phyloP scores from a whole-genome alignment of 169 alveolate species.

The Theileria parva region DNA sequence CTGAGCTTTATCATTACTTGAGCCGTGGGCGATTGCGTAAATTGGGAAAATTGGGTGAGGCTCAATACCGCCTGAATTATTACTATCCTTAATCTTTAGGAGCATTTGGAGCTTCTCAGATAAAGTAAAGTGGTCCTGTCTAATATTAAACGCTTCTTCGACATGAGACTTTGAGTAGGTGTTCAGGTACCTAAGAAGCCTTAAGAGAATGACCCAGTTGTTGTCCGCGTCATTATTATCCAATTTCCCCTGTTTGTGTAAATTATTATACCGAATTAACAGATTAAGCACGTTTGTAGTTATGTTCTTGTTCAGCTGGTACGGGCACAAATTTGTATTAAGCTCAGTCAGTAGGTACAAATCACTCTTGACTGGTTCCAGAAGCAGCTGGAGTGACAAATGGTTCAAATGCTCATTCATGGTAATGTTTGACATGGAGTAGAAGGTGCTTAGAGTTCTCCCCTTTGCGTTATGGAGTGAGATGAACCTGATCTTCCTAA shows the following conservation, averaged over 20 bases:
- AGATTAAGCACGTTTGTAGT: slow-evolving; percentile 10
- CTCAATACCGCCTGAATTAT: slow-evolving; percentile 53
- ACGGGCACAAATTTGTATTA: slow-evolving; percentile 30
- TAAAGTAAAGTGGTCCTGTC: slow-evolving; percentile 10
- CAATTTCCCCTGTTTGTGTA: slow-evolving; percentile 1
- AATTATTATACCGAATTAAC: background rate
- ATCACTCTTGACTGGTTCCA: slow-evolving; percentile 57
- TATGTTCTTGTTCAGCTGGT: slow-evolving; percentile 25
- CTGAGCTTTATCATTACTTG: slow-evolving; percentile 16
- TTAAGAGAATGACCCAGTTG: slow-evolving; percentile 12
- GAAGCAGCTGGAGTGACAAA: slow-evolving; percentile 13
- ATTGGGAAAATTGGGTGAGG: slow-evolving; percentile 54
- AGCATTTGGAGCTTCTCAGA: slow-evolving; percentile 24
- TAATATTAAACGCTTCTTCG: slow-evolving; percentile 26
- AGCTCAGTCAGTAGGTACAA: slow-evolving; percentile 45
- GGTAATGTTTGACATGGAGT: slow-evolving; percentile 51
- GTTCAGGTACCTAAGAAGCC: slow-evolving; percentile 30
- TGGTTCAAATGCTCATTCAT: slow-evolving; percentile 28
- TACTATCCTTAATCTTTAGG: slow-evolving; percentile 9
- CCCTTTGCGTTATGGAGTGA: slow-evolving; percentile 55
- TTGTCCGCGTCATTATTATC: background rate
- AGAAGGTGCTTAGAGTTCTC: slow-evolving; percentile 20
- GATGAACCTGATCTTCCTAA: slow-evolving; percentile 30
- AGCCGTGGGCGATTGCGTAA: slow-evolving; percentile 57
- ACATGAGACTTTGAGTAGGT: slow-evolving; percentile 36